Evolutionary conservation across 768 basidiomycete species (phyloP), one percentile per base, ranked within the genome.

Genomic region (Kwoniella sp.): DNA sequence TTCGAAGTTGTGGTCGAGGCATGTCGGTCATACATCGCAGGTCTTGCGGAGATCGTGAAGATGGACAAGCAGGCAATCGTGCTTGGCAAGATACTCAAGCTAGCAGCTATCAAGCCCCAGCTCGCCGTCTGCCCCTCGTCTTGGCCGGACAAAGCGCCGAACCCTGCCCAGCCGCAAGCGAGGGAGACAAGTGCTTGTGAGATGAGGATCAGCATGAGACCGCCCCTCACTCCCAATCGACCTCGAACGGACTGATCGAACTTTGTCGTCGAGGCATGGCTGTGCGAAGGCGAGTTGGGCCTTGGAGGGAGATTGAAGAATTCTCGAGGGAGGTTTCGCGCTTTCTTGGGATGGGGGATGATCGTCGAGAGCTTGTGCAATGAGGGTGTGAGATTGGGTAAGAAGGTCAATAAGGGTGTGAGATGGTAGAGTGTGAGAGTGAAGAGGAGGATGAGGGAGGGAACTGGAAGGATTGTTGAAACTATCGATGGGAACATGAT

Each of bases 221-320:
- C 65, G 0, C 63, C 67, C 28, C 70, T 41, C 9, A 69, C 60
- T 2, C 68, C 59, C 26, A 69, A 41, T n/a, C 31, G 23, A 11
- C 56, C 50, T 23, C 63, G 31, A 23, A 63, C 41, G n/a, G 41
- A 37, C 8, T 28, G 20, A n/a, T 61, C 58, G 38, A 12, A 30
- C 20, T 45, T 45, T 20, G 41, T 45, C 2, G 30, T 22, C 26
- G 55, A 48, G 23, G 34, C 34, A 54, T 0, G 25, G 26, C 25
- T 53, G 17, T 37, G 37, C 20, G 65, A 55, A 7, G 68, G 66
- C 8, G 61, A 58, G 45, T 50, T 29, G 1, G 71, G 59, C 31
- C 69, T 50, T 11, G 76, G 72, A 29, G 76, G 73, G 13, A 77
- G 66, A 53, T 73, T 73, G 70, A 77, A 77, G 71, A 75, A 75